Evolutionary conservation across 257 asterid species (phyloP), one percentile per base, ranked within the genome.

Genomic region (Rhazya stricta): DNA sequence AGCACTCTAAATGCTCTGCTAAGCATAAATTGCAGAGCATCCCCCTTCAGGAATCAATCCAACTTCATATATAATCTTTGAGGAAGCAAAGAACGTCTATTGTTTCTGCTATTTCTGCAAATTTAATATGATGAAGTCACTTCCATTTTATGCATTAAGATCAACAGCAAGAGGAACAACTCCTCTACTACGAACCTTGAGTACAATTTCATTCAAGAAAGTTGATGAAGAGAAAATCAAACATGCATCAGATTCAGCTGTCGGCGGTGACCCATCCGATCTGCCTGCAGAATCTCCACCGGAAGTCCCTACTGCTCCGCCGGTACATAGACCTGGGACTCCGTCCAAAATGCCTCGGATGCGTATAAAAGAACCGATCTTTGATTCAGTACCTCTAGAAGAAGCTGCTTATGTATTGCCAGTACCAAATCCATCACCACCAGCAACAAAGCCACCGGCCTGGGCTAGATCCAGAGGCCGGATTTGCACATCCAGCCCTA

Each of bases 311-410:
- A 76, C 79, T 0, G 82, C 83, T 3, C 88, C 84, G 48, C 90
- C 89, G 8, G 1, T 13, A 0, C 73, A 81, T 65, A 71, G 50
- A 2, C 89, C 88, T 13, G 67, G 48, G 25, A 39, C 63, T 13
- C 86, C 85, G 3, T 76, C 85, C 18, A 88, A 86, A 77, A 4
- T 83, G 83, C 89, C 87, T 0, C 82, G 74, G 34, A 75, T 72
- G 67, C 84, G 86, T 58, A 67, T 62, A 32, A 62, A 68, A 32
- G 77, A 81, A 11, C 92, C 92, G 15, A 87, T 82, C 9, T 85
- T 87, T 21, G 92, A 84, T 30, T 85, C 89, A 16, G 51, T 79
- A 23, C 94, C 93, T 18, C 84, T 83, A 2, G 89, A 83, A 80
- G 81, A 79, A 68, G 88, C 90, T 6, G 73, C 74, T 67, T 88